Base-by-base conservation (phyloP, 306 rosid genomes). In the Cotoneaster glaucophyllus region DNA sequence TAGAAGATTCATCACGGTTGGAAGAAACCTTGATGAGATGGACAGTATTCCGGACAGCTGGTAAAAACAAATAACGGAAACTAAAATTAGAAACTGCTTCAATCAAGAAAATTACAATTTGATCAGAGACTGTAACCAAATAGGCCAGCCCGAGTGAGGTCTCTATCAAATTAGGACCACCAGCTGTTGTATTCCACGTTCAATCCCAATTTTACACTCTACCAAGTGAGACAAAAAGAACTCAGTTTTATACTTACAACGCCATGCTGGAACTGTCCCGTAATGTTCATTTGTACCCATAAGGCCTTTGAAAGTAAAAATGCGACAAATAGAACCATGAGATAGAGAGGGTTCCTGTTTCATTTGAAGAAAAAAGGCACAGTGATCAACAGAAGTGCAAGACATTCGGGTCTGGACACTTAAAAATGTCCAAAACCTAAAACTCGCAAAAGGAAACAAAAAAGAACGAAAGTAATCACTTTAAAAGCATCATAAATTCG, bases 341-440 rank as follows among this genome's bases (percentile, higher is more conserved):
- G 84, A 81, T 91, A 92, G 73, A 85, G 71, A 48, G 98, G 98
- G 77, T 92, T 94, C 84, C 98, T 94, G 95, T 81, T 87, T 69
- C 75, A 81, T 54, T 77, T 44, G 54, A 14, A 63, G 54, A 74
- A 53, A 25, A 53, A 65, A 32, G 77, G 76, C 70, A 82, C 25
- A 71, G 34, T 64, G 37, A 70, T 58, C 18, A 28, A 11, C 28
- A 28, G 4, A 59, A 50, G 8, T 11, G 76, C 39, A 62, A 25
- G 70, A 66, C 50, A 73, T 26, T 56, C 67, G 8, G 63, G 56
- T 65, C 41, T n/a, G 56, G 56, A 69, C 11, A 4, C 19, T 3
- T 25, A 68, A 21, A 76, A 54, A 22, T 26, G 43, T 22, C 32
- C 24, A 69, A 41, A 31, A 28, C 25, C 64, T 52, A 37, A 62